Conservation (phyloP, 805 yeast genomes). For the Nakazawaea ishiwadae region DNA sequence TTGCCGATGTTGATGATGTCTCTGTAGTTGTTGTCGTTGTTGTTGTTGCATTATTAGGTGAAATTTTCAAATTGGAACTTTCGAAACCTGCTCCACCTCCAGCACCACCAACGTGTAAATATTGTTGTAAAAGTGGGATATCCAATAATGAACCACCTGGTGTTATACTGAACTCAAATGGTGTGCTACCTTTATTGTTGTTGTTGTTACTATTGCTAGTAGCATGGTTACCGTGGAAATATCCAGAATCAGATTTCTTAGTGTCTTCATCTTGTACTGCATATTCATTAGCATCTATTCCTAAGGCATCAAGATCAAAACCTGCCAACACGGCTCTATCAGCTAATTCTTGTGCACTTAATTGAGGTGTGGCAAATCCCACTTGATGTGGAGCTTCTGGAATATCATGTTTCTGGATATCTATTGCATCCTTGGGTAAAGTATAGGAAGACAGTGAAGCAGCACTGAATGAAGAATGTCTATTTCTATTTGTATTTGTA, state of each 20-base stretch:
- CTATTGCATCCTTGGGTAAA: constrained; percentile 38
- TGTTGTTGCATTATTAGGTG: constrained; percentile 1
- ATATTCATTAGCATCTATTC: constrained; percentile 15
- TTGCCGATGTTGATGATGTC: constrained; percentile 7
- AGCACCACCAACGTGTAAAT: constrained; percentile 32
- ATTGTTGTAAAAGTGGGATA: constrained; percentile 33
- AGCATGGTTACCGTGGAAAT: too few relatives aligned
- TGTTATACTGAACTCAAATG: constrained; percentile 20
- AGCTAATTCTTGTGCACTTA: constrained; percentile 42
- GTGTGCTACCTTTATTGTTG: constrained; percentile 15
- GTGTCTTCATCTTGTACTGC: too few relatives aligned
- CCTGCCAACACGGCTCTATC: constrained; percentile 28
- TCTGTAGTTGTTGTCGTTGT: constrained; percentile 6
- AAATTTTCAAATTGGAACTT: constrained; percentile 1
- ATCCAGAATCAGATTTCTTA: constrained; percentile 3
- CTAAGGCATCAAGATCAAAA: constrained; percentile 32
- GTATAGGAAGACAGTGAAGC: constrained; percentile 58
- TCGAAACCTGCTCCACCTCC: constrained; percentile 38
- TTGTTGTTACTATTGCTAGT: constrained; percentile 1
- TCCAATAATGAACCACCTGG: constrained; percentile 23
- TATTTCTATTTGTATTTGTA: constrained; percentile 14
- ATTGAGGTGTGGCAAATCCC: constrained; percentile 79
- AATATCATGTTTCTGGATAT: constrained; percentile 23
- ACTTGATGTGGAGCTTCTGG: constrained; percentile 62
- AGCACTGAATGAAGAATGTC: constrained; percentile 64